Conservation (phyloP, 2,329 filamentous ascomycete species). For the Neocatenulostroma microsporum region DNA sequence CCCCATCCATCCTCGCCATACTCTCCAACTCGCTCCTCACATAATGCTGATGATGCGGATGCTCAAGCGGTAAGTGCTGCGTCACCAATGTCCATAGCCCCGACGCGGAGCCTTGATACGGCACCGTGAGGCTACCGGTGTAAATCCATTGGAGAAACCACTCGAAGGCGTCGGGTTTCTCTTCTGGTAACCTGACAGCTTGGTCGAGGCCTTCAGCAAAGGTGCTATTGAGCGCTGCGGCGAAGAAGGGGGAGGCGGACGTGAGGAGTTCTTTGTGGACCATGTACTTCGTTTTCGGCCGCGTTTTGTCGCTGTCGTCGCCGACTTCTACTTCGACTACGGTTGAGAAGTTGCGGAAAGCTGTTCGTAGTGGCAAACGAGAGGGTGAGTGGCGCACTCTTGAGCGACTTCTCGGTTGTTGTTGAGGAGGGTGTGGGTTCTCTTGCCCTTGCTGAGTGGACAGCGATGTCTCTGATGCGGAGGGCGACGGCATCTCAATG, state of each 20-base stretch:
- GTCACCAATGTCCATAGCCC: not conserved
- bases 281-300: constrained; percentile 33
- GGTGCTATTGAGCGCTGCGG: constrained; percentile 40
- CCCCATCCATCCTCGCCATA: constrained; percentile 23
- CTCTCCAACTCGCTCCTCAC: constrained; percentile 5
- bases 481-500: constrained; percentile 24
- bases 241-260: constrained; percentile 43
- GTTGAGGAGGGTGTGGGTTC: constrained; percentile 8
- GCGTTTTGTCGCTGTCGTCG: constrained; percentile 17
- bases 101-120: constrained; percentile 6
- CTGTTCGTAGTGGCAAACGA: constrained; percentile 30
- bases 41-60: constrained; percentile 5
- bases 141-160: constrained; percentile 48
- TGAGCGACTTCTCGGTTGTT: constrained; percentile 9
- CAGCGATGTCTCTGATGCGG: constrained; percentile 19
- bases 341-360: constrained; percentile 33
- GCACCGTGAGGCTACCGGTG: constrained; percentile 32
- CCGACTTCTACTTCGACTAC: constrained; percentile 36
- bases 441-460: constrained; percentile 16
- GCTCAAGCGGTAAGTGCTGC: constrained; percentile 7
- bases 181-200: constrained; percentile 37
- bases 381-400: constrained; percentile 16
- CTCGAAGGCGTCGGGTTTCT: constrained; percentile 40
- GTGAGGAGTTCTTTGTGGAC: constrained; percentile 45
- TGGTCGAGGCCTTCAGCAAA: constrained; percentile 41